Base-by-base conservation (phyloP, 352 stramenopile genomes). In the Globisporangium polare region DNA sequence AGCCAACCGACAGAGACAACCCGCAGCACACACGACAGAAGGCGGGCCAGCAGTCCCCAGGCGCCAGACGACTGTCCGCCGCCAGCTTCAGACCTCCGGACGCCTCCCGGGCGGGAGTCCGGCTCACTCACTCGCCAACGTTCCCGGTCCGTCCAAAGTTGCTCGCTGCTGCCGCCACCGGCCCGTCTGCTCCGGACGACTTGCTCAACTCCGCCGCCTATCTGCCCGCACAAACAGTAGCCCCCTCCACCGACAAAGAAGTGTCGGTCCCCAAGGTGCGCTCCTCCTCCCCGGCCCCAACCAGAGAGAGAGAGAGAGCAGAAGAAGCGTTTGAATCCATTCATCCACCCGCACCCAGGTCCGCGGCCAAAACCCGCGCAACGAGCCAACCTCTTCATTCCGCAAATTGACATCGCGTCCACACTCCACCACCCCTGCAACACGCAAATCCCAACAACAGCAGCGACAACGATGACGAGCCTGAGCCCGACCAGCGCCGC, bases 401-500 rank as follows among this genome's bases (percentile, higher is more conserved):
- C 42, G 33, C 61, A 62, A 67, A 58, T 67, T 62, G 50, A 51
- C 55, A 51, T 54, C 51, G 18, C 27, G 8, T 18, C 10, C 15
- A 3, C 51, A 57, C n/a, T n/a, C n/a, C n/a, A n/a, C n/a, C 29
- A 60, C 27, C 18, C 37, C 18, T 2, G 39, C 37, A 29, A 39
- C 37, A 49, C 8, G 15, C 39, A 20, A 24, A 3, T 10, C 15
- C 7, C 50, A 24, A 39, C 31, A 56, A 27, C 29, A 52, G 18
- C 17, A 31, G 39, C 18, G 4, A 39, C 26, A 3, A 55, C 31
- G 1, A 62, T 59, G 53, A 59, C 55, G 42, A 61, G 22, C 22
- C 53, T 67, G 13, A 82, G 74, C 49, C 74, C 74, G n/a, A 64
- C 58, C 41, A 78, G 67, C 35, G 68, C 72, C 26, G 70, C 51